Evolutionary conservation across 176 grass and related monocot species (phyloP).

Genomic region (Puya raimondii): DNA sequence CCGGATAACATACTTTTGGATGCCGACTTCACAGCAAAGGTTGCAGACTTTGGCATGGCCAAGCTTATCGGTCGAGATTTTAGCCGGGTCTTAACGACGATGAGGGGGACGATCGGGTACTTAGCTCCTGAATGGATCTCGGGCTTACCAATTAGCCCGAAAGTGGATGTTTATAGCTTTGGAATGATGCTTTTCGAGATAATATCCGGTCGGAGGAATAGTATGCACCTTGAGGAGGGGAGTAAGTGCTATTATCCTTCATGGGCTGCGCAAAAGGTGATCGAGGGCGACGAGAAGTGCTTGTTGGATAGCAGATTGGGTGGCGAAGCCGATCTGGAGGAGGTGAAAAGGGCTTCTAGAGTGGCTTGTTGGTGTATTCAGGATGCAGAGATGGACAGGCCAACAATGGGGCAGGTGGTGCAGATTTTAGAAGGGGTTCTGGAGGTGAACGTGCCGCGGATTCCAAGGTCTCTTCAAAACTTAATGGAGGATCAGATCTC

Average conservation of each 20-base stretch:
- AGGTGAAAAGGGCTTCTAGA: constrained; percentile 66
- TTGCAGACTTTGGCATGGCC: constrained; percentile 71
- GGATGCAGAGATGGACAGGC: constrained; percentile 63
- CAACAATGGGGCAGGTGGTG: constrained; percentile 62
- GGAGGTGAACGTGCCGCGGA: constrained; percentile 52
- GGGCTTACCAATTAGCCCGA: constrained; percentile 53
- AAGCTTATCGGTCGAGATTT: constrained; percentile 78
- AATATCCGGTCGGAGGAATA: constrained; percentile 31
- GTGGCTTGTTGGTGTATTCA: constrained; percentile 90
- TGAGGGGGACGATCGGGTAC: constrained; percentile 82
- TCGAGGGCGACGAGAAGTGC: constrained; percentile 40
- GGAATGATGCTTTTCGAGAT: constrained; percentile 8
- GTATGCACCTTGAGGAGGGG: constrained; percentile 1
- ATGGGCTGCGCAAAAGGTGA: constrained; percentile 46
- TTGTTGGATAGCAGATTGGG: constrained; percentile 56
- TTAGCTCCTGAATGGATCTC: constrained; percentile 83
- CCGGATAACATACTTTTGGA: constrained; percentile 86
- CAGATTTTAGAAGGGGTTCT: constrained; percentile 75
- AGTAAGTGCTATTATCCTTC: constrained; percentile 42
- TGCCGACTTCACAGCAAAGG: constrained; percentile 52
- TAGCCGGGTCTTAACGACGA: constrained; percentile 74
- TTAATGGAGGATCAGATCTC: too few species aligned
- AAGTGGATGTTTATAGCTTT: constrained; percentile 52
- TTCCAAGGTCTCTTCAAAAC: constrained; percentile 51
- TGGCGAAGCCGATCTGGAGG: constrained; percentile 36